Conservation (phyloP, 192 early-diverging fungal species). For the Geranomyces variabilis region DNA sequence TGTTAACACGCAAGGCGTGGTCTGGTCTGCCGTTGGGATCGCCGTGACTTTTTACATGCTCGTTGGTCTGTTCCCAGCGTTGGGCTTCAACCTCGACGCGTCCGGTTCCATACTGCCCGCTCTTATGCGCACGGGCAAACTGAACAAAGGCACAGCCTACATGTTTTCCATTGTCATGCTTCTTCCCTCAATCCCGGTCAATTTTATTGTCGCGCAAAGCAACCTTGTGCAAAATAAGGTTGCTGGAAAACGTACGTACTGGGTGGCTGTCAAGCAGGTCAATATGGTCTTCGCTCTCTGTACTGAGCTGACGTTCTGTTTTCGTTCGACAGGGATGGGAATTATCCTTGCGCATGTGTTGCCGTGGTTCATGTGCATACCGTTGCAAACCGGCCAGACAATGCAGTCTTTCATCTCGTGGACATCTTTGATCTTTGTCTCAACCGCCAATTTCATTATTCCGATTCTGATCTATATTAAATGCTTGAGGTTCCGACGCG, state of each 20-base stretch:
- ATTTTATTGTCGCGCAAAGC: constrained; percentile 48
- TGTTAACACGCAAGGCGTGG: constrained; percentile 54
- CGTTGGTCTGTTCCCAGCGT: constrained; percentile 47
- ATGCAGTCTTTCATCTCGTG: constrained; percentile 50
- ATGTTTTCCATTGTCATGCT: constrained; percentile 56
- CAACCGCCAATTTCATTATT: constrained; percentile 59
- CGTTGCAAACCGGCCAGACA: constrained; percentile 45
- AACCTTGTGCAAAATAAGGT: constrained; percentile 57
- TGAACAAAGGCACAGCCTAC: constrained; percentile 50
- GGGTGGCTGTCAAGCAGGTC: neutral
- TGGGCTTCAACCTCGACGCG: constrained; percentile 40
- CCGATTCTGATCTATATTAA: constrained; percentile 59
- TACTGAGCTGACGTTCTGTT: neutral
- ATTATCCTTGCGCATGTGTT: constrained; percentile 45
- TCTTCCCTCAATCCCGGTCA: constrained; percentile 54
- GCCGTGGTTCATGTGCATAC: constrained; percentile 53
- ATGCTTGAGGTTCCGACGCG: constrained; percentile 51
- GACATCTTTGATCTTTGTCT: constrained; percentile 57
- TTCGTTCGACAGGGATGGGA: constrained; percentile 15
- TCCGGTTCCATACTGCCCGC: constrained; percentile 42
- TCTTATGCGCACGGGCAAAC: constrained; percentile 25
- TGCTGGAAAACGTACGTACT: constrained; percentile 23
- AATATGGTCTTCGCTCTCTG: too few species aligned
- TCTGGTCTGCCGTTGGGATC: constrained; percentile 49
- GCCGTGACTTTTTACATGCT: constrained; percentile 45